These are phyloP conservation scores for Gracilaria domingensis DNA, from an alignment of 23 red algal genomes.

Conservation along the genomic window DNA sequence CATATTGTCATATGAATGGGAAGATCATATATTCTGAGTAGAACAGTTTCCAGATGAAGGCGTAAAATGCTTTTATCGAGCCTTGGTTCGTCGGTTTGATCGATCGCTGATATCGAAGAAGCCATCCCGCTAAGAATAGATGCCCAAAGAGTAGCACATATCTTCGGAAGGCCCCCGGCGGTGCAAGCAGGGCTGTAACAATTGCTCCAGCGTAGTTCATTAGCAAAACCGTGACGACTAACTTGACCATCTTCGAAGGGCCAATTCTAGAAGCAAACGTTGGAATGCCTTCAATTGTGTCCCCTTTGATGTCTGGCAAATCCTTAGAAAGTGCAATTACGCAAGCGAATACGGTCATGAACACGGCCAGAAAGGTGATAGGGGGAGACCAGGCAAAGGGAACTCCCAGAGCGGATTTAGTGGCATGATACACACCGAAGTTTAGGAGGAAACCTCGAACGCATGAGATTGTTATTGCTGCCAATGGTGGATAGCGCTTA, in stretches of 20 bases:
- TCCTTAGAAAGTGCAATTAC: conserved; percentile 97
- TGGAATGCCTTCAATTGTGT: conserved; percentile 74
- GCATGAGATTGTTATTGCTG: conserved; percentile 89
- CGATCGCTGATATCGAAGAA: conserved; percentile 35
- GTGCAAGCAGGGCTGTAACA: conserved; percentile 46
- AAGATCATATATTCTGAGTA: conserved; percentile 83
- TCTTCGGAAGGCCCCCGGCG: conserved; percentile 57
- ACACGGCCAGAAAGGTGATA: conserved; percentile 83
- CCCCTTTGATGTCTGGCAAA: conserved; percentile 86
- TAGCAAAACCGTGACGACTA: conserved; percentile 63
- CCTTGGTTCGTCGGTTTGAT: conserved; percentile 50
- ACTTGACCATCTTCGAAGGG: conserved; percentile 37
- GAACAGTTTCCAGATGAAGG: conserved; percentile 86
- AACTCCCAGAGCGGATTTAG: conserved; percentile 78
- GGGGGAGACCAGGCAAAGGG: conserved; percentile 87
- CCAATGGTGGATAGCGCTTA: conserved; percentile 76
- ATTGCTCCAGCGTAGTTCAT: conserved; percentile 68
- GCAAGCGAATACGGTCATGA: conserved; percentile 93
- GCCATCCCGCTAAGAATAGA: conserved; percentile 45
- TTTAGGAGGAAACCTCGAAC: conserved; percentile 95
- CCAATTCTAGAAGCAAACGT: conserved; percentile 87
- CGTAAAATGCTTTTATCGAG: conserved; percentile 75
- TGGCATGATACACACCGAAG: conserved; percentile 98
- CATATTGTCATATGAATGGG: conserved; percentile 76
- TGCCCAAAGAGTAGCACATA: conserved; percentile 61